Conservation (phyloP, 1,139 yeast genomes). For the Citeromyces hawaiiensis region DNA sequence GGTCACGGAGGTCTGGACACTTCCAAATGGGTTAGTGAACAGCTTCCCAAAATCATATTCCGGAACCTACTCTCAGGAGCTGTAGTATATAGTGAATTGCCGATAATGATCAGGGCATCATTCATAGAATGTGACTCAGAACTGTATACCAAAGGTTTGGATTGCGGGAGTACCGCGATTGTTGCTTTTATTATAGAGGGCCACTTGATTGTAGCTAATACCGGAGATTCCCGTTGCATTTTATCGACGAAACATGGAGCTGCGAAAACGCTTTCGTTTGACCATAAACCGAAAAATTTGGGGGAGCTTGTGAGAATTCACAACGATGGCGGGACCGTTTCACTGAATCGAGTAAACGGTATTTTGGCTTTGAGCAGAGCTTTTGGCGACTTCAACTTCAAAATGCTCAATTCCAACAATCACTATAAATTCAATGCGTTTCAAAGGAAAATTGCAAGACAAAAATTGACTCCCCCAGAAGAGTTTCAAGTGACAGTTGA, state of each 20-base stretch:
- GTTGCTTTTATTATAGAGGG: slow-evolving; percentile 38
- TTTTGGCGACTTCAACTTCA: slow-evolving; percentile 66
- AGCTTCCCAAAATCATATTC: slow-evolving; percentile 23
- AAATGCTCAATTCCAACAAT: slow-evolving; percentile 18
- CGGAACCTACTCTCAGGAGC: slow-evolving; percentile 11
- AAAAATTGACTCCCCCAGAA: slow-evolving; percentile 18
- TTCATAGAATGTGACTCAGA: slow-evolving; percentile 47
- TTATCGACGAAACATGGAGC: slow-evolving; percentile 32
- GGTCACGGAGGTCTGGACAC: slow-evolving; percentile 69
- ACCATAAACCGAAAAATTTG: slow-evolving; percentile 64
- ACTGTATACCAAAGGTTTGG: slow-evolving; percentile 29
- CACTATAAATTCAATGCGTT: slow-evolving; percentile 18
- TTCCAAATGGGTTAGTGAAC: slow-evolving; percentile 39
- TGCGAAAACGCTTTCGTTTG: slow-evolving; percentile 54
- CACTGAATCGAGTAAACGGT: slow-evolving; percentile 59
- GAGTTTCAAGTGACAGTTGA: slow-evolving; percentile 49
- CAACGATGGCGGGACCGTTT: slow-evolving; percentile 61
- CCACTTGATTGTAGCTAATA: slow-evolving; percentile 45
- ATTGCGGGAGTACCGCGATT: slow-evolving; percentile 63
- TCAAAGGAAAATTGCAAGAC: slow-evolving; percentile 15
- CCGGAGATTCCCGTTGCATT: slow-evolving; percentile 67
- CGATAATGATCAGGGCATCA: slow-evolving; percentile 30
- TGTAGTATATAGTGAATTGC: not conserved
- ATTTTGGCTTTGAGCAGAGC: slow-evolving; percentile 64
- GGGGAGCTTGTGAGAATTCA: slow-evolving; percentile 68